Conservation (phyloP, 2,329 filamentous ascomycete species). For the Talaromyces sp. region DNA sequence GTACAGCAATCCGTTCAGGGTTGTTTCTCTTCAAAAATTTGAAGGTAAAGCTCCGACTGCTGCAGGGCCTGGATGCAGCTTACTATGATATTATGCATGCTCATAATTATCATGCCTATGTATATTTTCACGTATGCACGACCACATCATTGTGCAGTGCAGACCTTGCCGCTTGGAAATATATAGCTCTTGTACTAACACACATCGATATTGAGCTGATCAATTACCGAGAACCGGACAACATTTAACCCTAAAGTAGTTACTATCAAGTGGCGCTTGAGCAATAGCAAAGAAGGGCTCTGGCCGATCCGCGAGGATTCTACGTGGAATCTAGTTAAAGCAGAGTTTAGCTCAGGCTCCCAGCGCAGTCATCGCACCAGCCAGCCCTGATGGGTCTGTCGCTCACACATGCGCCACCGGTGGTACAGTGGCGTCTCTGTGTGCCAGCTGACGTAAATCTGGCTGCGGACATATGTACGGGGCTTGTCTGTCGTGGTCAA, state of each 20-base stretch:
- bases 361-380: not conserved
- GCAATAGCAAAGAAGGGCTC: not conserved
- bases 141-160: too few species aligned
- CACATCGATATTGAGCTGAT: too few species aligned
- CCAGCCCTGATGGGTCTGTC: not conserved
- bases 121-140: too few species aligned
- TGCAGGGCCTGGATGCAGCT: not conserved
- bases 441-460: not conserved
- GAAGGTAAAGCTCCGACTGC: not conserved
- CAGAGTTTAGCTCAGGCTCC: not conserved
- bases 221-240: too few species aligned
- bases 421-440: not conserved
- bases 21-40: not conserved
- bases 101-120: not conserved
- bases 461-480: not conserved
- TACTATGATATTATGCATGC: not conserved
- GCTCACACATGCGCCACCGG: not conserved
- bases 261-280: too few species aligned
- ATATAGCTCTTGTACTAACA: not conserved
- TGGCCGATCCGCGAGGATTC: not conserved
- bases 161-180: not conserved
- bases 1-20: not conserved
- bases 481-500: not conserved
- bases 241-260: too few species aligned
- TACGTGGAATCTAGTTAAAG: not conserved